Conservation (phyloP, 75 land plant genomes). For the Cunninghamia lanceolata region DNA sequence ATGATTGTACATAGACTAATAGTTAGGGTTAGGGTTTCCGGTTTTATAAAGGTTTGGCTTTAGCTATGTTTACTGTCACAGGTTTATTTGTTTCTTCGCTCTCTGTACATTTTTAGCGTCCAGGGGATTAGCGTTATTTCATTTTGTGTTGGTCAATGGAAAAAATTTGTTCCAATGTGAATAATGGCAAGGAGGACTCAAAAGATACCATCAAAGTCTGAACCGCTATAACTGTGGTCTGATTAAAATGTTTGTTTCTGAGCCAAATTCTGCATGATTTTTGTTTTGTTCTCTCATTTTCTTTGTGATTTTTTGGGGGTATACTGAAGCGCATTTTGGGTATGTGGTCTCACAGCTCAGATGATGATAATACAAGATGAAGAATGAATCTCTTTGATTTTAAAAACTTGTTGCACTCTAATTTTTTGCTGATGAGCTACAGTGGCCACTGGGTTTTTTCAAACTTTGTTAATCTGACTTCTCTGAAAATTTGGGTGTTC, state of each 20-base stretch:
- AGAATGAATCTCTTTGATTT: neutral
- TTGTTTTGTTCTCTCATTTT: neutral
- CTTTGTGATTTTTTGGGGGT: neutral
- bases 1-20: too few species aligned
- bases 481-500: too few species aligned
- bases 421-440: conserved; percentile 9
- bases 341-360: neutral
- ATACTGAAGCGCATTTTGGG: neutral
- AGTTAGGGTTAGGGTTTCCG: too few species aligned
- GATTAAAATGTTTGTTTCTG: neutral
- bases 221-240: neutral
- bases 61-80: too few species aligned
- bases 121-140: too few species aligned
- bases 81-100: too few species aligned
- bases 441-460: too few species aligned
- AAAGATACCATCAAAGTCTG: conserved; percentile 9
- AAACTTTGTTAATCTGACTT: too few species aligned
- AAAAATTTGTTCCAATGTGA: neutral
- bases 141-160: neutral
- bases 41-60: neutral
- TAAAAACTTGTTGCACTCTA: conserved; percentile 11
- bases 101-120: too few species aligned
- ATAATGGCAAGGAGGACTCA: neutral
- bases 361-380: neutral
- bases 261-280: neutral